Base-by-base conservation (phyloP, 345 rosid species). In the Citrus inodora region DNA sequence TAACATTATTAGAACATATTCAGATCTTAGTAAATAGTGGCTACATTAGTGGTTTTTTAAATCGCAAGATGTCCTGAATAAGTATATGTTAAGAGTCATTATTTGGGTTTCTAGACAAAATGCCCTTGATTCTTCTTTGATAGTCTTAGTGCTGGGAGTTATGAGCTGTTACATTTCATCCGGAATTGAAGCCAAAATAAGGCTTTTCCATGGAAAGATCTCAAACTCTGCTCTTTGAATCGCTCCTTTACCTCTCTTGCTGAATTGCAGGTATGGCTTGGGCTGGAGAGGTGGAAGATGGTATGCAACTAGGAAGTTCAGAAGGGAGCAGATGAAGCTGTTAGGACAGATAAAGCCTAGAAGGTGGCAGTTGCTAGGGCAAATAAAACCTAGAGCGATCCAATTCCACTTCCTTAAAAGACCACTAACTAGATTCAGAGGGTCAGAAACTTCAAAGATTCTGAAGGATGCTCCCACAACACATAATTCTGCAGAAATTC, bases 201-300 rank as follows among this genome's bases (percentile, higher is more conserved):
- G 10, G 10, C 9, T 71, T 30, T 35, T 72, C 27, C 1, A 0
- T n/a, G 6, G 71, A 75, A 75, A 33, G 71, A 28, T 40, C 33
- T 33, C 30, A 76, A 21, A 48, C 33, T 14, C 5, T 27, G 48
- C 33, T 32, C n/a, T 77, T 51, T 33, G 2, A 11, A 58, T 56
- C 5, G 0, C 25, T 67, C 67, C 17, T 58, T 82, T 61, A 35
- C 69, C n/a, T 51, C 46, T 33, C 40, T 67, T 46, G 33, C 68
- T 76, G 78, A 56, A 76, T 73, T 84, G 78, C 86, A 95, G 99
- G 81, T 95, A 95, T 82, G 97, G 90, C 63, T 86, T 91, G 64
- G 99, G 99, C 68, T 95, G 99, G 99, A 85, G 97, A 79, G 97
- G 99, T 65, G 99, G 99, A 80, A 78, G 83, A 82, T 92, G 99